Base-by-base conservation (phyloP, 441 rosid species). In the Pelargonium cotyledonis region DNA sequence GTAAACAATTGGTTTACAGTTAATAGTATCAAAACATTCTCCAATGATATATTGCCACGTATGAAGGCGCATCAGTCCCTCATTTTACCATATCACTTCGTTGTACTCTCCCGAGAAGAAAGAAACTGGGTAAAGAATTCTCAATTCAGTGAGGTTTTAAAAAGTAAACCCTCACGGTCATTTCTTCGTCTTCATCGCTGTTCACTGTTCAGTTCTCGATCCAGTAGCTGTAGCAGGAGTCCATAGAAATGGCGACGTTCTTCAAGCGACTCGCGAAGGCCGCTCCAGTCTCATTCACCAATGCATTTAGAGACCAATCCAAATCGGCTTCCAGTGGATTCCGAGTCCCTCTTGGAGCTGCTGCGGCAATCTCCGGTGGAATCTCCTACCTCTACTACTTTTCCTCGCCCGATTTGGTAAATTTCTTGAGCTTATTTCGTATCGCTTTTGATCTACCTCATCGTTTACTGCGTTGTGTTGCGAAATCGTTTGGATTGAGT, bases 281-380 rank as follows among this genome's bases (percentile, higher is more conserved):
- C 65, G 51, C 82, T 57, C 85, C 96, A 21, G 41, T 81, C 46
- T 68, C 88, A 23, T 66, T 81, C 65, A 73, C 80, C 53, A 62
- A 40, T 49, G 72, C 88, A 44, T 81, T 78, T 41, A 70, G 86
- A 71, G 79, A 79, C 69, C 90, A 82, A 67, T 16, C 70, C 51
- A 80, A 78, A 65, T 82, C 87, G 62, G 75, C 68, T 74, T 80
- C 62, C 71, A 16, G 65, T 65, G 81, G 83, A 46, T 80, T 75
- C 68, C 88, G 90, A 64, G 66, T 86, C 69, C 86, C 93, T 18
- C 63, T 84, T 31, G 88, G 88, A 12, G 95, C 94, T 8, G 79
- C 88, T 77, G 95, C 95, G 0, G 96, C 96, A 2, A 81, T 83
- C 68, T 88, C 97, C 71, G 96, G 90, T 12, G 99, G 99, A 76